Evolutionary conservation across 2,329 filamentous ascomycete genomes (phyloP), one percentile per base, ranked within the genome.

Genomic region (Knufia fluminis): DNA sequence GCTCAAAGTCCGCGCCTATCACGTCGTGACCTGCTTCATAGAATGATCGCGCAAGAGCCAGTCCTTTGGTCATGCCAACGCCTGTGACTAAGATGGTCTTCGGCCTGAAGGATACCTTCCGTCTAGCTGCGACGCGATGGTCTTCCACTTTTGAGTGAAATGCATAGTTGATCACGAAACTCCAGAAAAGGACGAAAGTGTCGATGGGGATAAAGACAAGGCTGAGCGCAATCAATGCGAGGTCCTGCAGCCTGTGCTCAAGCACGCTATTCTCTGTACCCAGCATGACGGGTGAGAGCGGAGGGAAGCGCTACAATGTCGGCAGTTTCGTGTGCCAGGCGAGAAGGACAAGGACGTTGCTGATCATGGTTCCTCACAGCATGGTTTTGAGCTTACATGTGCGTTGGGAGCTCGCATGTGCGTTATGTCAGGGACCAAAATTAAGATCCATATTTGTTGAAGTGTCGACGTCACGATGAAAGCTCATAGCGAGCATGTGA

Each of bases 11-110:
- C 9, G 83, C 83, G 3, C 83, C 85, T 35, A 89, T 75, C 33
- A 89, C 83, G n/a, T 73, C 72, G 62, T 88, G 82, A 2, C 82
- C 82, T 1, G 74, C 72, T 20, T 74, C 64, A 56, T 83, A 72
- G 63, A 88, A 83, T 2, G 77, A 64, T 28, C 85, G 76, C 3
- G 84, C 82, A 7, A 90, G 67, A 0, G 71, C 68, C 2, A 89
- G 71, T 3, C 83, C 85, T 61, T 87, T 85, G 38, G 78, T 73
- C 76, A 86, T 89, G 40, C 79, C 78, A 2, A 88, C 73, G 1
- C 85, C 85, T 0, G 85, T 88, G 36, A 90, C 75, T 12, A 90
- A 73, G 31, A 89, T 69, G 0, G 76, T 84, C 48, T 72, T 74
- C 1, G 68, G 67, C 28, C 65, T 62, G 57, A 70, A 71, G 6